Conservation (phyloP, 2,329 filamentous ascomycete species). For the Triangularia setosa region DNA sequence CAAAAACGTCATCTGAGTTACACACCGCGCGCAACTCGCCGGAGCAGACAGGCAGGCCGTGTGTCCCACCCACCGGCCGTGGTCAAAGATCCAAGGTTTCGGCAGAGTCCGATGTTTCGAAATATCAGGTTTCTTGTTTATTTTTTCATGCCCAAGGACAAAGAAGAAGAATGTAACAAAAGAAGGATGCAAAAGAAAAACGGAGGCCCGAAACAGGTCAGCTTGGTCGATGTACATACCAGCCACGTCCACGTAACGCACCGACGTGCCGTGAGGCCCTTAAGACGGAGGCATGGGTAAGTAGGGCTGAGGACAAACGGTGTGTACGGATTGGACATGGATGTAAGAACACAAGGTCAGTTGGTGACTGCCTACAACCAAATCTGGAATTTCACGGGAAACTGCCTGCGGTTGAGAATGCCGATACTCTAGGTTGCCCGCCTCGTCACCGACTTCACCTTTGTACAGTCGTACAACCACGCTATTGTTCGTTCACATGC, state of each 20-base stretch:
- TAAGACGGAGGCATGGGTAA: neutral
- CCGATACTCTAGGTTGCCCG: neutral
- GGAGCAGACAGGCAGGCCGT: neutral
- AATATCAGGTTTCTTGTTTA: neutral
- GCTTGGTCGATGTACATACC: too few species aligned
- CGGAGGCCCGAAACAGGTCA: neutral
- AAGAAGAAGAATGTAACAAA: neutral
- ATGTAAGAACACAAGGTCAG: neutral
- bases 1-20: slow-evolving; percentile 1
- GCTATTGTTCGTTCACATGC: neutral
- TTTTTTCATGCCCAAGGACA: neutral
- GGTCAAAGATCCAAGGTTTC: neutral
- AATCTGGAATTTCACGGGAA: neutral
- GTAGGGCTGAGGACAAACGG: neutral
- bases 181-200: neutral
- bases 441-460: neutral
- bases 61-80: neutral
- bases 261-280: neutral
- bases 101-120: neutral
- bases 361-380: neutral
- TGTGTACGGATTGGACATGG: neutral
- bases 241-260: neutral
- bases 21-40: neutral
- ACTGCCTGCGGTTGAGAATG: neutral
- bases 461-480: neutral